phyloP scores from a whole-genome alignment of 2,329 filamentous ascomycete genomes.

The Aspergillus niger region DNA sequence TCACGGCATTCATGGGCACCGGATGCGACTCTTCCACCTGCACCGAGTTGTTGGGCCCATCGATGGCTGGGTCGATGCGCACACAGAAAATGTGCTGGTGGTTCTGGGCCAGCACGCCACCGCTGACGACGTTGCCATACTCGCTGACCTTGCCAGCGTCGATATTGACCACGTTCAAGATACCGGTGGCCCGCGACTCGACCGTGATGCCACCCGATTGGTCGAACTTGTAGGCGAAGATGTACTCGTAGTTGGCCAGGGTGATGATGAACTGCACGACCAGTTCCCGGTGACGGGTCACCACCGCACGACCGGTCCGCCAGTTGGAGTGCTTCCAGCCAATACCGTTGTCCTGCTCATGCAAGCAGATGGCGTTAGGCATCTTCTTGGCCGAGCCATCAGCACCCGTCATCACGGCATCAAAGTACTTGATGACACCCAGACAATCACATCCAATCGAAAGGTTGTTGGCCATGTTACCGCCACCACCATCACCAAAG shows the following conservation, averaged over 20 bases:
- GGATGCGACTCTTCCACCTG: conserved; percentile 60
- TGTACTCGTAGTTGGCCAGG: conserved; percentile 53
- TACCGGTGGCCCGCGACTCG: conserved; percentile 69
- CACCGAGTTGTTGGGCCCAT: conserved; percentile 57
- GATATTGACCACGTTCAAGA: conserved; percentile 66
- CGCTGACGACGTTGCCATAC: conserved; percentile 67
- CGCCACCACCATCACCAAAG: conserved; percentile 69
- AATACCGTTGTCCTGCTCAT: conserved; percentile 67
- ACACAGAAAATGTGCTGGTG: conserved; percentile 76
- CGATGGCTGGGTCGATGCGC: conserved; percentile 63
- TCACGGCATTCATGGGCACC: conserved; percentile 55
- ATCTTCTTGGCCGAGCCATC: conserved; percentile 58
- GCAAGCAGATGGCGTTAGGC: conserved; percentile 66
- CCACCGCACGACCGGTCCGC: conserved; percentile 62
- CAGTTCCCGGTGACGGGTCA: conserved; percentile 62
- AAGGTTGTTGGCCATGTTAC: conserved; percentile 70
- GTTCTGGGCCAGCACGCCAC: conserved; percentile 66
- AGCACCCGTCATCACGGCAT: conserved; percentile 55
- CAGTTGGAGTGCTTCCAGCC: conserved; percentile 71
- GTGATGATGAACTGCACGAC: conserved; percentile 69
- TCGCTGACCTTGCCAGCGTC: conserved; percentile 61
- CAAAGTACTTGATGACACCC: conserved; percentile 68
- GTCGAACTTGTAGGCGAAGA: conserved; percentile 53
- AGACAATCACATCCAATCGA: conserved; percentile 51
- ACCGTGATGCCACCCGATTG: conserved; percentile 65